A percentile compares a stretch with the other conserved stretches of the same genome.
These are phyloP conservation scores for Cordyceps tenuipes DNA, from an alignment of 2,329 filamentous ascomycete genomes.

Conservation along the genomic window DNA sequence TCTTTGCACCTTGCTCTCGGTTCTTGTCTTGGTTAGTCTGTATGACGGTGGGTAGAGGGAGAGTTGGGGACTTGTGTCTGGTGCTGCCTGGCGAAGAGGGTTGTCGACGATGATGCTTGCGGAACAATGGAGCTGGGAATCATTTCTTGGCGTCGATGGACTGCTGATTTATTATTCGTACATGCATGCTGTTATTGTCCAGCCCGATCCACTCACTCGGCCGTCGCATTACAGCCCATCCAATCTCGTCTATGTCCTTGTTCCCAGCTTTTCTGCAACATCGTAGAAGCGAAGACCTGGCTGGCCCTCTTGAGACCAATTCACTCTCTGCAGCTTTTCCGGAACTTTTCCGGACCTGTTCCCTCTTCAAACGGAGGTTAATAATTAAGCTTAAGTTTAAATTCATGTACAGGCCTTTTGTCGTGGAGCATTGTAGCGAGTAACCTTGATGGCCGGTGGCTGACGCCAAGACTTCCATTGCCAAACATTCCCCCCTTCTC, in stretches of 20 bases:
- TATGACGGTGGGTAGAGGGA: neutral
- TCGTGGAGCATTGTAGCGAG: neutral
- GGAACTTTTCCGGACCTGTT: too few relatives aligned
- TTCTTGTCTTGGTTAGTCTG: neutral
- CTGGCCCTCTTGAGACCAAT: too few relatives aligned
- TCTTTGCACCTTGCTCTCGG: too few relatives aligned
- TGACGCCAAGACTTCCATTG: neutral
- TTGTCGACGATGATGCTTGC: neutral
- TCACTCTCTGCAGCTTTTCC: too few relatives aligned
- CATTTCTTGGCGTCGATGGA: neutral
- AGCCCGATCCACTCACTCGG: neutral
- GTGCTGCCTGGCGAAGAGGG: neutral
- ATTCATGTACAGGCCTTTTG: neutral
- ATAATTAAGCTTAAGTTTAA: neutral
- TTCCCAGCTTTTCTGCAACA: too few relatives aligned
- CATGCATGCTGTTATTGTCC: constrained; percentile 2
- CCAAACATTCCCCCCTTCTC: neutral
- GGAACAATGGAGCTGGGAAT: neutral
- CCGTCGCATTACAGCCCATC: neutral
- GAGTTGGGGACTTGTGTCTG: neutral
- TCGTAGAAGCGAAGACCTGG: too few relatives aligned
- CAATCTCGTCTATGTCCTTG: neutral
- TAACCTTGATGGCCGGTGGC: neutral
- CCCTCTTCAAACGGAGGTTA: too few relatives aligned
- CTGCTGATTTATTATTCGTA: neutral